Evolutionary conservation across 2,329 filamentous ascomycete species (phyloP).

Genomic region (Pseudogymnoascus sp.): DNA sequence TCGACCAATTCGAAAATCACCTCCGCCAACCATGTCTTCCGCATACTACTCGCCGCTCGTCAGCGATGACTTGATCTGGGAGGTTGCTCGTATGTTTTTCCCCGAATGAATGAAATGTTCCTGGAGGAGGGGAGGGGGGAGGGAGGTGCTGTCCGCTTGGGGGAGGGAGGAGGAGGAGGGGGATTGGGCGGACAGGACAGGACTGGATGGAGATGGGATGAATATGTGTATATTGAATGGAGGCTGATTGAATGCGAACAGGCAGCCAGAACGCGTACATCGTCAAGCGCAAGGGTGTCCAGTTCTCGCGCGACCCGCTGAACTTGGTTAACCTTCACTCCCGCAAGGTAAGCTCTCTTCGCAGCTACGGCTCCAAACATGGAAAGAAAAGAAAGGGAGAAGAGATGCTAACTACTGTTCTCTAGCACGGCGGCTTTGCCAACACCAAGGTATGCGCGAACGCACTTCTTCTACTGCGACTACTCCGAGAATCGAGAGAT

Average conservation of each 20-base stretch:
- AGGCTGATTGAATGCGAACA: constrained; percentile 33
- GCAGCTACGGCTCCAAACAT: background rate
- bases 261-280: constrained; percentile 85
- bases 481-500: background rate
- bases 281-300: constrained; percentile 83
- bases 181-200: background rate
- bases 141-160: background rate
- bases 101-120: background rate
- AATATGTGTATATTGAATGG: constrained; percentile 10
- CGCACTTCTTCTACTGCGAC: background rate
- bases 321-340: constrained; percentile 89
- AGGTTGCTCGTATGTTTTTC: constrained; percentile 75
- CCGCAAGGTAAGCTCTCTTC: constrained; percentile 63
- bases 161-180: background rate
- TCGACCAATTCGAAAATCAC: constrained; percentile 11
- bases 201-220: constrained; percentile 7
- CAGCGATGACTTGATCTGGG: constrained; percentile 89
- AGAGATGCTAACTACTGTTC: constrained; percentile 4
- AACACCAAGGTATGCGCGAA: constrained; percentile 72
- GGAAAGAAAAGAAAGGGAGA: constrained; percentile 13
- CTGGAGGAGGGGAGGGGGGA: background rate
- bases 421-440: constrained; percentile 81
- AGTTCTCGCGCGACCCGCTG: constrained; percentile 89
- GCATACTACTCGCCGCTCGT: constrained; percentile 64
- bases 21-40: constrained; percentile 34